These are phyloP conservation scores for Aspergillus melleus DNA, from an alignment of 2,329 filamentous ascomycete species.

Conservation along the genomic window DNA sequence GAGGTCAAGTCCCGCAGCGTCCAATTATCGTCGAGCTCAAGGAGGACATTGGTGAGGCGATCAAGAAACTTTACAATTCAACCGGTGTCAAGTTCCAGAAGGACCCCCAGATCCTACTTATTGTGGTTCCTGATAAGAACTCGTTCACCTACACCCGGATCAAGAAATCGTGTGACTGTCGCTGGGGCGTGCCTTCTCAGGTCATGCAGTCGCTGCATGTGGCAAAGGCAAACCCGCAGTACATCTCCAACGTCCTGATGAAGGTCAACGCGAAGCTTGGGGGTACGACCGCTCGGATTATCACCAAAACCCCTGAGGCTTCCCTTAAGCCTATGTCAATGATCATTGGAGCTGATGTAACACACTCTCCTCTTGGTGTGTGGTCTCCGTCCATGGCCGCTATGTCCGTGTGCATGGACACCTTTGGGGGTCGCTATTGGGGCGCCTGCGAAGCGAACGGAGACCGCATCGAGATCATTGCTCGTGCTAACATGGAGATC, in stretches of 20 bases:
- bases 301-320: conserved; percentile 43
- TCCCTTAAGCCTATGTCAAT: conserved; percentile 58
- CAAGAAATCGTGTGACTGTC: conserved; percentile 86
- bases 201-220: conserved; percentile 74
- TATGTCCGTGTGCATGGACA: conserved; percentile 78
- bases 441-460: conserved; percentile 83
- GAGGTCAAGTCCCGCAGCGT: conserved; percentile 53
- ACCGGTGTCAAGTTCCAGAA: conserved; percentile 55
- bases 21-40: conserved; percentile 48
- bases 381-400: conserved; percentile 76
- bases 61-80: conserved; percentile 56
- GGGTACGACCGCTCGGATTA: conserved; percentile 65
- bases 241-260: conserved; percentile 91
- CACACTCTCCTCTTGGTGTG: conserved; percentile 72
- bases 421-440: conserved; percentile 70
- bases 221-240: conserved; percentile 70
- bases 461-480: conserved; percentile 76
- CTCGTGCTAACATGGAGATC: conserved; percentile 61
- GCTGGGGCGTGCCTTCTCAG: conserved; percentile 80
- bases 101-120: conserved; percentile 74
- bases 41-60: conserved; percentile 53
- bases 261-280: conserved; percentile 97
- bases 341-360: conserved; percentile 89
- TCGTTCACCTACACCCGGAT: conserved; percentile 74
- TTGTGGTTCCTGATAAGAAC: conserved; percentile 72